These are phyloP conservation scores for Aureobasidium lini DNA, from an alignment of 2,329 filamentous ascomycete genomes.

Conservation along the genomic window DNA sequence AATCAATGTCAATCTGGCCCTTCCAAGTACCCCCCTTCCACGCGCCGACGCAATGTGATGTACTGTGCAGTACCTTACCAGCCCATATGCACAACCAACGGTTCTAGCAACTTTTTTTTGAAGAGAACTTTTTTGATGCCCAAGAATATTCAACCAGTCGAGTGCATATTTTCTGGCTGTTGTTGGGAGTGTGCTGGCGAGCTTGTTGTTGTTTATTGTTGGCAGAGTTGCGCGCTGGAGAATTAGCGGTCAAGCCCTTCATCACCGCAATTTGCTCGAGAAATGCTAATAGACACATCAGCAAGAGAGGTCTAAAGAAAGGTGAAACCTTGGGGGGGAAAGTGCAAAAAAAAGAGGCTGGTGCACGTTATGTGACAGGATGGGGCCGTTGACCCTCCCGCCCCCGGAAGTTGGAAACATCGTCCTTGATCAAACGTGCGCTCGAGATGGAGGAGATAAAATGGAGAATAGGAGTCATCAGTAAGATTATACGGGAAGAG, in stretches of 20 bases:
- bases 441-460: not conserved
- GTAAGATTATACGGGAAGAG: not conserved
- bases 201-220: not conserved
- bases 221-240: not conserved
- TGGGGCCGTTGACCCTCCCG: slow-evolving; percentile 6
- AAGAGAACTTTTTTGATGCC: not conserved
- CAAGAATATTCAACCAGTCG: not conserved
- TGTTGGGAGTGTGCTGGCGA: not conserved
- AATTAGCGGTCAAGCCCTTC: slow-evolving; percentile 1
- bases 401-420: not conserved
- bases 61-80: not conserved
- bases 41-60: not conserved
- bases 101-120: not conserved
- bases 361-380: slow-evolving; percentile 4
- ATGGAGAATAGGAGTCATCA: not conserved
- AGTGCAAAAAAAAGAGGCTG: not conserved
- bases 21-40: not conserved
- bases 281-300: not conserved
- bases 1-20: not conserved
- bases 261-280: not conserved
- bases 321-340: not conserved
- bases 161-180: not conserved
- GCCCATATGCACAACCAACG: not conserved
- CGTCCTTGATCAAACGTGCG: not conserved
- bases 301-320: slow-evolving; percentile 10